Conservation (phyloP, 2,329 filamentous ascomycete genomes). For the Fusarium sp. region DNA sequence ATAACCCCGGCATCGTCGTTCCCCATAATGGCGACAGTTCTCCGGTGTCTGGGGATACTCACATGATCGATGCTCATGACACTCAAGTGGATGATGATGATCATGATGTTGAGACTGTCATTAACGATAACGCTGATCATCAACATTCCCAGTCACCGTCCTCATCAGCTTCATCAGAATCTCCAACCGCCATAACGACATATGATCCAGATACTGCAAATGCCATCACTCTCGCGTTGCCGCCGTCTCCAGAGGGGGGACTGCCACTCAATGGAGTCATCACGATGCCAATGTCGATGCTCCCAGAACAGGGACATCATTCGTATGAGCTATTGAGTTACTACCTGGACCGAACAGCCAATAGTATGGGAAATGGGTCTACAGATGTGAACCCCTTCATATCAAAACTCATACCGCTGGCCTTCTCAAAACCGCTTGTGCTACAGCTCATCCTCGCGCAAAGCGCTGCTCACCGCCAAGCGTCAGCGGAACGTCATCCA, state of each 20-base stretch:
- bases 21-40: slow-evolving; percentile 32
- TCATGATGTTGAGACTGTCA: slow-evolving; percentile 17
- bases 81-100: slow-evolving; percentile 30
- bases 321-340: slow-evolving; percentile 60
- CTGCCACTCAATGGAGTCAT: slow-evolving; percentile 36
- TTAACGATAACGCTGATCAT: slow-evolving; percentile 27
- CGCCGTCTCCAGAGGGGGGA: slow-evolving; percentile 4
- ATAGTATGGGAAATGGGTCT: slow-evolving; percentile 61
- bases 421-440: slow-evolving; percentile 59
- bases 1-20: neutral
- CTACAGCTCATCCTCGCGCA: slow-evolving; percentile 61
- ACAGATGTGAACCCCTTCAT: slow-evolving; percentile 60
- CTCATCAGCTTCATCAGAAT: slow-evolving; percentile 39
- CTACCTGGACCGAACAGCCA: slow-evolving; percentile 58
- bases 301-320: slow-evolving; percentile 49
- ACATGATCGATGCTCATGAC: slow-evolving; percentile 44
- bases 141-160: slow-evolving; percentile 38
- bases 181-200: slow-evolving; percentile 9
- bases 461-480: slow-evolving; percentile 54
- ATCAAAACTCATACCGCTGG: slow-evolving; percentile 58
- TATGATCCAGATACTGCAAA: slow-evolving; percentile 39
- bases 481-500: slow-evolving; percentile 44
- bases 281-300: slow-evolving; percentile 46
- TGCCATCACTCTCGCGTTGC: slow-evolving; percentile 35
- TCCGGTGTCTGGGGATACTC: slow-evolving; percentile 38